Evolutionary conservation across 257 asterid species (phyloP).

Genomic region (Salvia splendens): DNA sequence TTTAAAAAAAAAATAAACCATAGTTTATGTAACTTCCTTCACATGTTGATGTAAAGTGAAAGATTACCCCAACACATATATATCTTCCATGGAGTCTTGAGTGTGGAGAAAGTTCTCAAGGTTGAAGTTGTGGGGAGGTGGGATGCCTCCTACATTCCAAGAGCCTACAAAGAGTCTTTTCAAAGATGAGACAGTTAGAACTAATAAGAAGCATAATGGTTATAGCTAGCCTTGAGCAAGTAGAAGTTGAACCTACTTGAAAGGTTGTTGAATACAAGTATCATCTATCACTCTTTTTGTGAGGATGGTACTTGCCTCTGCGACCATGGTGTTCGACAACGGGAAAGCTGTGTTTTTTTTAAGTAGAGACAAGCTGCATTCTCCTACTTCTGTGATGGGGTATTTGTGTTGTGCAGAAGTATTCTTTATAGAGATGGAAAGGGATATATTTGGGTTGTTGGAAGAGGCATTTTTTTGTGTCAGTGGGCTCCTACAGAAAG

Average conservation of each 20-base stretch:
- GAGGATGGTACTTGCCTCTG: constrained; percentile 29
- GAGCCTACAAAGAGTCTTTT: constrained; percentile 62
- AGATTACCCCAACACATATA: constrained; percentile 64
- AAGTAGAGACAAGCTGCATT: constrained; percentile 8
- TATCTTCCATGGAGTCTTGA: constrained; percentile 49
- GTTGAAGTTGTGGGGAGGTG: constrained; percentile 53
- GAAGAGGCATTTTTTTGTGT: constrained; percentile 7
- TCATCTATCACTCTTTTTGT: constrained; percentile 23
- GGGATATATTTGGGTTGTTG: constrained; percentile 25
- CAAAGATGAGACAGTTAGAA: background rate
- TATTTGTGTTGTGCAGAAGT: constrained; percentile 15
- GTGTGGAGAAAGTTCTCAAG: constrained; percentile 50
- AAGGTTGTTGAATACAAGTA: constrained; percentile 25
- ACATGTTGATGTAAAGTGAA: background rate
- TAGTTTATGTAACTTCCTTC: background rate
- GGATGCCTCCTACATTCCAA: constrained; percentile 69
- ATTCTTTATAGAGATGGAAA: constrained; percentile 18
- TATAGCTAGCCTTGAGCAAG: constrained; percentile 15
- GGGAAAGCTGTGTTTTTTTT: background rate
- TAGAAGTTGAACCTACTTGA: constrained; percentile 34
- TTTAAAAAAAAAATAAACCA: background rate
- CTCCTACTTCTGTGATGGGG: constrained; percentile 28
- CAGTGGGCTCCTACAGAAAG: constrained; percentile 32
- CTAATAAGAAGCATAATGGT: constrained; percentile 13
- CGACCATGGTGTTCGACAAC: constrained; percentile 21